A percentile compares a stretch with the other conserved stretches of the same genome.
Conservation (phyloP, 2,329 filamentous ascomycete species). For the Salinomyces thailandicus region DNA sequence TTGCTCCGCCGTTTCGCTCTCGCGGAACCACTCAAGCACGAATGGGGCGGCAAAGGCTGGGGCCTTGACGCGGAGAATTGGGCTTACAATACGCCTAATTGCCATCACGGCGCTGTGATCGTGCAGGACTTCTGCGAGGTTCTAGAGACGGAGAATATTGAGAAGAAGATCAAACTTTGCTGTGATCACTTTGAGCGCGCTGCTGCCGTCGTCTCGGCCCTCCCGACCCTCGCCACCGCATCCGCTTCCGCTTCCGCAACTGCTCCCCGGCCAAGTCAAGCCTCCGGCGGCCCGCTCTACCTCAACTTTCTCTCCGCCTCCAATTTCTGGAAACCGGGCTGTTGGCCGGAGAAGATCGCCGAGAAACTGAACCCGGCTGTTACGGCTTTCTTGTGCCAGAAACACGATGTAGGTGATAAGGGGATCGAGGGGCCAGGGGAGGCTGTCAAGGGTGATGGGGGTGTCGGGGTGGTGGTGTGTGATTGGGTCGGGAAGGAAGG, state of each 20-base stretch:
- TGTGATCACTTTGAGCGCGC: constrained; percentile 69
- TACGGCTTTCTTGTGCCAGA: constrained; percentile 47
- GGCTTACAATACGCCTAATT: constrained; percentile 82
- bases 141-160: constrained; percentile 60
- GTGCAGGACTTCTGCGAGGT: constrained; percentile 96
- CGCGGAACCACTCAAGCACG: constrained; percentile 38
- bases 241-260: constrained; percentile 28
- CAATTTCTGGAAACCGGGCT: constrained; percentile 86
- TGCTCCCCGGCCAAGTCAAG: too few species aligned
- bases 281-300: constrained; percentile 54
- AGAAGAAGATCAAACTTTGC: constrained; percentile 66
- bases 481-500: constrained; percentile 84
- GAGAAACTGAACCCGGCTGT: constrained; percentile 72
- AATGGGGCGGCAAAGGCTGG: constrained; percentile 45
- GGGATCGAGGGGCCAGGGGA: constrained; percentile 17
- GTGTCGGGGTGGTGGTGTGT: constrained; percentile 79
- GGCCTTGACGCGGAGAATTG: constrained; percentile 55
- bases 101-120: constrained; percentile 61
- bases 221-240: constrained; percentile 33
- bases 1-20: constrained; percentile 71
- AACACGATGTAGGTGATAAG: constrained; percentile 33
- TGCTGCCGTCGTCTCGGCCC: constrained; percentile 25
- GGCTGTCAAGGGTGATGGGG: constrained; percentile 38
- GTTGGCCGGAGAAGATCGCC: constrained; percentile 90
- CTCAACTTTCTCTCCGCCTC: constrained; percentile 85